Evolutionary conservation across 352 stramenopile genomes (phyloP).

Genomic region (Phytophthora cactorum): DNA sequence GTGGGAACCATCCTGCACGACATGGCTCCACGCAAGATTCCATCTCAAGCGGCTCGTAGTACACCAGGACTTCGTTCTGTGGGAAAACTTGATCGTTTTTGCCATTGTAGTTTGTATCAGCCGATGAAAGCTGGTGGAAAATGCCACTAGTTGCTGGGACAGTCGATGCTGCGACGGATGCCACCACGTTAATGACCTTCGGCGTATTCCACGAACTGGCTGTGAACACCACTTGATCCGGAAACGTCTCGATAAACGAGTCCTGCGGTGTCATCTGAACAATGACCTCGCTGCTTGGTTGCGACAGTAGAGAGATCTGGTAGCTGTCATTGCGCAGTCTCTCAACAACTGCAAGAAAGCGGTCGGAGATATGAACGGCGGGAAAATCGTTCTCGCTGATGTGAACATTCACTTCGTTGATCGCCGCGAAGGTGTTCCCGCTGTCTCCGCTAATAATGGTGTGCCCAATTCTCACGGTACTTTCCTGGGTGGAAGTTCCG

Average conservation of each 20-base stretch:
- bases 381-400: conserved; percentile 66
- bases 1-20: conserved; percentile 57
- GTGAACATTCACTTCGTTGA: conserved; percentile 40
- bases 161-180: conserved; percentile 8
- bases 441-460: conserved; percentile 39
- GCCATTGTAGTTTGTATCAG: conserved; percentile 49
- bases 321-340: conserved; percentile 59
- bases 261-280: conserved; percentile 38
- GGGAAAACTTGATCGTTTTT: conserved; percentile 40
- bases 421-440: conserved; percentile 41
- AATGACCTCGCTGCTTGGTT: conserved; percentile 45
- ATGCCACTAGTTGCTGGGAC: conserved; percentile 31
- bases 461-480: conserved; percentile 40
- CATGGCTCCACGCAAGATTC: conserved; percentile 56
- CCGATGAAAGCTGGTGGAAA: conserved; percentile 41
- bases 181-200: conserved; percentile 43
- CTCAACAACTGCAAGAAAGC: conserved; percentile 55
- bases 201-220: conserved; percentile 43
- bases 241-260: conserved; percentile 36
- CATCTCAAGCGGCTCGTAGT: conserved; percentile 58
- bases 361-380: conserved; percentile 54
- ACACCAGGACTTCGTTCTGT: conserved; percentile 53
- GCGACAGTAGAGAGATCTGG: conserved; percentile 48
- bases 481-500: conserved; percentile 16
- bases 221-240: conserved; percentile 45